A percentile compares a stretch with the other conserved stretches of the same genome.
phyloP scores from a whole-genome alignment of 208 protist genomes.

The Naegleria fowleri region DNA sequence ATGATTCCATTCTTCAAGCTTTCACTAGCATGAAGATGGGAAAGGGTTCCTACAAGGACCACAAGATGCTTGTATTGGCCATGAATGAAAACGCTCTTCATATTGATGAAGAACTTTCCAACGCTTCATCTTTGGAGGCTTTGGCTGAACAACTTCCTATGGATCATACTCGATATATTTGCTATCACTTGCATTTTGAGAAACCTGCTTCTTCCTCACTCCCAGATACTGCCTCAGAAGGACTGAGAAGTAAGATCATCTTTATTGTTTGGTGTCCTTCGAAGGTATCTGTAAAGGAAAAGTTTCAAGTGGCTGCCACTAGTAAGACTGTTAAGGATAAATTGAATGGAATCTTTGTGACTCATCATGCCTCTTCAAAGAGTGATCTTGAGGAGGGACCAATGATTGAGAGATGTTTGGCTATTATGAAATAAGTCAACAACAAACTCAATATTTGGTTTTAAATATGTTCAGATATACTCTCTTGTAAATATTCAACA shows the following conservation, averaged over 20 bases:
- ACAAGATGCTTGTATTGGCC: not conserved
- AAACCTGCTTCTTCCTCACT: not conserved
- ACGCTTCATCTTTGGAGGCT: not conserved
- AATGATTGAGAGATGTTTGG: not conserved
- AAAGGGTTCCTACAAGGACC: not conserved
- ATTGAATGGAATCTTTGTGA: not conserved
- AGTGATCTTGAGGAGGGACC: not conserved
- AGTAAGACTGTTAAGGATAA: not conserved
- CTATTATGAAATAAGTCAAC: not conserved
- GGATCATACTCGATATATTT: not conserved
- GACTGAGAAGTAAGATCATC: not conserved
- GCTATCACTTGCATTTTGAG: not conserved
- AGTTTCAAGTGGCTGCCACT: not conserved
- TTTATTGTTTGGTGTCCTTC: not conserved
- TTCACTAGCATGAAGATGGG: not conserved
- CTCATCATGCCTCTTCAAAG: not conserved
- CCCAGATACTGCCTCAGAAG: not conserved
- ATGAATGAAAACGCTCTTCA: not conserved
- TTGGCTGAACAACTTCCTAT: not conserved
- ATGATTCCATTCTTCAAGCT: not conserved
- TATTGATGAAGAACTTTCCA: not conserved
- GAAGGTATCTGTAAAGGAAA: not conserved
- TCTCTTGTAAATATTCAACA: too few species aligned
- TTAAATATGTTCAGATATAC: too few species aligned
- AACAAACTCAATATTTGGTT: too few species aligned